Conservation (phyloP, 306 rosid genomes). For the Oemleria cerasiformis region DNA sequence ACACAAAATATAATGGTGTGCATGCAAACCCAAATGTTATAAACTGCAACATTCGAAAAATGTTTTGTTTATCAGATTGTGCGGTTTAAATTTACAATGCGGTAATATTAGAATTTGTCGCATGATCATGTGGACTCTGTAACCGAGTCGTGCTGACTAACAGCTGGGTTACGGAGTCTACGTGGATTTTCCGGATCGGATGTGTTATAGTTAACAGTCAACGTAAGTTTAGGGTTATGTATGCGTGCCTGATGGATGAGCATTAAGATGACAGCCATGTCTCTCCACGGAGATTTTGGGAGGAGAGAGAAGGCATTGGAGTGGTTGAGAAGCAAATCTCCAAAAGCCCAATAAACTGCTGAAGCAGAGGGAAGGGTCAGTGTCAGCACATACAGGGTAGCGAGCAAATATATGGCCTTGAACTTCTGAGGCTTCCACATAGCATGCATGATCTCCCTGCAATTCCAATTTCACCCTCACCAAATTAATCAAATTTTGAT, state of each 20-base stretch:
- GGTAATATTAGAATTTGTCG: no score
- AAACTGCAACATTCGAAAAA: constrained; percentile 42
- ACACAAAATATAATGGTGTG: constrained; percentile 86
- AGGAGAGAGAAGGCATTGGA: constrained; percentile 95
- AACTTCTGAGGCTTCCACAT: constrained; percentile 99
- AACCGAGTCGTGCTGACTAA: no score
- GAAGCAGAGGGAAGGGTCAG: constrained; percentile 90
- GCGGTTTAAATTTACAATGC: no score
- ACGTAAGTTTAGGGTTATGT: background rate
- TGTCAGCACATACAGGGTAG: constrained; percentile 85
- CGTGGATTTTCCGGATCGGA: no score
- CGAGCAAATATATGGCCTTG: constrained; percentile 77
- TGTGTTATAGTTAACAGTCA: no score
- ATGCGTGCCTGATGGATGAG: constrained; percentile 80
- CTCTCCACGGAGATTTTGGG: constrained; percentile 76
- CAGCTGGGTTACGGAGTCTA: no score
- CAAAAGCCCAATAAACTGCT: constrained; percentile 98
- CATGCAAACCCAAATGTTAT: constrained; percentile 98
- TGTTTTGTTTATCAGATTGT: background rate
- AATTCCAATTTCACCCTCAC: background rate
- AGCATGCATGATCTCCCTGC: constrained; percentile 98
- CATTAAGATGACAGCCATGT: constrained; percentile 90
- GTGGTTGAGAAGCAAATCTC: constrained; percentile 92
- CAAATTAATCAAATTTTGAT: background rate
- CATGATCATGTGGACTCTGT: no score